Evolutionary conservation across 2,329 filamentous ascomycete genomes (phyloP).

Genomic region (Metarhizium robertsii): DNA sequence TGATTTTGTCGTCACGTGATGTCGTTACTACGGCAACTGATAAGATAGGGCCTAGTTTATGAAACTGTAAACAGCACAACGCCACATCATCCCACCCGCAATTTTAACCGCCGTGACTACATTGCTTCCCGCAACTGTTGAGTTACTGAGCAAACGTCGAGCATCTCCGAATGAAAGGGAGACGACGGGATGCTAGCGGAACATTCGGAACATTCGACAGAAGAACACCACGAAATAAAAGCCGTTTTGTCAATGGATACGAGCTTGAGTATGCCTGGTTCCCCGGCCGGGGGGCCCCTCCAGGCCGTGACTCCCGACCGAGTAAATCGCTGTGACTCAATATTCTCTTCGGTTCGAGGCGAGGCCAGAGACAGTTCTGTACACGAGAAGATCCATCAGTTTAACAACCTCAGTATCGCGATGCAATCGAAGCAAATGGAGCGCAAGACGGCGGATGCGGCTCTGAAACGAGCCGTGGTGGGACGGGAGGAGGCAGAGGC

Average conservation of each 20-base stretch:
- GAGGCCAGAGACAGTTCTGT: slow-evolving; percentile 50
- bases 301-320: slow-evolving; percentile 55
- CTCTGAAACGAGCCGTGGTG: slow-evolving; percentile 55
- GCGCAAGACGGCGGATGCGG: slow-evolving; percentile 55
- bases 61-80: slow-evolving; percentile 9
- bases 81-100: slow-evolving; percentile 3
- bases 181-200: not conserved
- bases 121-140: not conserved
- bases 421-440: slow-evolving; percentile 51
- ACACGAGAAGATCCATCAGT: slow-evolving; percentile 60
- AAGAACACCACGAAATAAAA: not conserved
- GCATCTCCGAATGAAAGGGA: not conserved
- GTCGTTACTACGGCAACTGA: slow-evolving; percentile 8
- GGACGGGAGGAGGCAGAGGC: slow-evolving; percentile 63
- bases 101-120: not conserved
- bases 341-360: slow-evolving; percentile 25
- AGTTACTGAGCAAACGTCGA: not conserved
- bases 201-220: not conserved
- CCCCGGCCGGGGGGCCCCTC: slow-evolving; percentile 45
- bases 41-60: not conserved
- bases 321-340: slow-evolving; percentile 38
- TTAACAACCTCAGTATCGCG: slow-evolving; percentile 59
- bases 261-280: slow-evolving; percentile 40
- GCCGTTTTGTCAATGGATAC: slow-evolving; percentile 27
- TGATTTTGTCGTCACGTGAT: slow-evolving; percentile 13